A percentile compares a stretch with the other conserved stretches of the same genome.
Conservation (phyloP, 768 basidiomycete genomes). For the Russula foetens region DNA sequence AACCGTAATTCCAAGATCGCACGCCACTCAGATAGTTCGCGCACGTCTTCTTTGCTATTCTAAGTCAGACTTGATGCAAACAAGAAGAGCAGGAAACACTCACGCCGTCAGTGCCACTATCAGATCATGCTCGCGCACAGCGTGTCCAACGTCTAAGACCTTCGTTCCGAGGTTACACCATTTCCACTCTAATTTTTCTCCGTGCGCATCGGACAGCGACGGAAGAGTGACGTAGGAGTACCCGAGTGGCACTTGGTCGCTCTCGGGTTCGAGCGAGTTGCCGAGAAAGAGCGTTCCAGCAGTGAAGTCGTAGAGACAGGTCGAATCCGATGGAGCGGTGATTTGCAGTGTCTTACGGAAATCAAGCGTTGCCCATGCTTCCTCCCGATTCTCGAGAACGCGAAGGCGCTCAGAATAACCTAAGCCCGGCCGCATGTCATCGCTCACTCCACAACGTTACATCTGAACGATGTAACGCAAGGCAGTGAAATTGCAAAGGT, state of each 20-base stretch:
- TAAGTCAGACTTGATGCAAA: background rate
- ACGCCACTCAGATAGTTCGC: background rate
- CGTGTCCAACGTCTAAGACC: conserved; percentile 16
- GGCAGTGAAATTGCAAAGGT: background rate
- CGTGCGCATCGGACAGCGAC: background rate
- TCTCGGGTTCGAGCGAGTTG: background rate
- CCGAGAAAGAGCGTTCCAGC: conserved; percentile 19
- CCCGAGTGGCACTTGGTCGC: background rate
- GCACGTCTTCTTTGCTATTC: conserved; percentile 1
- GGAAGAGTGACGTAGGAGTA: conserved; percentile 14
- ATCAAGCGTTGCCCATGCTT: conserved; percentile 10
- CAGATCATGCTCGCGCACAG: conserved; percentile 17
- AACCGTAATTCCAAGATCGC: conserved; percentile 12
- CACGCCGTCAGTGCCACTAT: conserved; percentile 16
- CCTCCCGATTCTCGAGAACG: conserved; percentile 12
- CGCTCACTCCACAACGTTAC: conserved; percentile 7
- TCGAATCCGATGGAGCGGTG: conserved; percentile 12
- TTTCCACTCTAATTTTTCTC: background rate
- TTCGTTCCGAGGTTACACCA: background rate
- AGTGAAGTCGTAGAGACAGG: conserved; percentile 20
- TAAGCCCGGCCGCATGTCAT: conserved; percentile 2
- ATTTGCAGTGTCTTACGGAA: background rate
- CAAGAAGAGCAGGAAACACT: background rate
- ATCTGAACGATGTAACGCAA: conserved; percentile 16
- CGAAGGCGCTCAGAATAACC: conserved; percentile 8